Evolutionary conservation across 1,139 yeast species (phyloP).

Genomic region (Taiozyma sp.): DNA sequence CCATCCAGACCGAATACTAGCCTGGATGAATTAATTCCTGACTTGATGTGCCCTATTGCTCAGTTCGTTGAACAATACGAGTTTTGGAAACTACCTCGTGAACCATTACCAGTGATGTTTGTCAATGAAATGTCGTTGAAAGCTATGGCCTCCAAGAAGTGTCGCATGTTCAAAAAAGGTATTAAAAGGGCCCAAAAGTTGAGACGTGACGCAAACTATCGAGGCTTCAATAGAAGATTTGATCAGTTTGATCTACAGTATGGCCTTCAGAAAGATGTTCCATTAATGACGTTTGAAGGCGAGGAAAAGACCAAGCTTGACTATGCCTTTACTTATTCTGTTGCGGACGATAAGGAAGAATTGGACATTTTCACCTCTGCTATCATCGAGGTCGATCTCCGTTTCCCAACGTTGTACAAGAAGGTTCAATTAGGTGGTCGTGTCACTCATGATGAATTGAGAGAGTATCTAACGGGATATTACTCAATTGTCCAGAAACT

Average conservation of each 20-base stretch:
- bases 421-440: neutral
- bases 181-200: neutral
- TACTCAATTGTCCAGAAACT: neutral
- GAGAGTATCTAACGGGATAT: neutral
- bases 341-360: neutral
- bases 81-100: neutral
- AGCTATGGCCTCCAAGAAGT: neutral
- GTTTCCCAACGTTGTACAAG: neutral
- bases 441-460: neutral
- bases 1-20: neutral
- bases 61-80: neutral
- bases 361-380: neutral
- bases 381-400: neutral
- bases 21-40: neutral
- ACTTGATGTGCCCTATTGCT: neutral
- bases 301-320: neutral
- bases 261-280: neutral
- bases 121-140: neutral
- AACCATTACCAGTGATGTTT: neutral
- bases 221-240: neutral
- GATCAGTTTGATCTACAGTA: neutral
- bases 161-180: neutral
- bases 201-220: neutral
- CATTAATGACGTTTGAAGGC: neutral
- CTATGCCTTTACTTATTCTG: neutral